Evolutionary conservation across 148 eudicot species (phyloP).

Genomic region (Spergularia bocconei): DNA sequence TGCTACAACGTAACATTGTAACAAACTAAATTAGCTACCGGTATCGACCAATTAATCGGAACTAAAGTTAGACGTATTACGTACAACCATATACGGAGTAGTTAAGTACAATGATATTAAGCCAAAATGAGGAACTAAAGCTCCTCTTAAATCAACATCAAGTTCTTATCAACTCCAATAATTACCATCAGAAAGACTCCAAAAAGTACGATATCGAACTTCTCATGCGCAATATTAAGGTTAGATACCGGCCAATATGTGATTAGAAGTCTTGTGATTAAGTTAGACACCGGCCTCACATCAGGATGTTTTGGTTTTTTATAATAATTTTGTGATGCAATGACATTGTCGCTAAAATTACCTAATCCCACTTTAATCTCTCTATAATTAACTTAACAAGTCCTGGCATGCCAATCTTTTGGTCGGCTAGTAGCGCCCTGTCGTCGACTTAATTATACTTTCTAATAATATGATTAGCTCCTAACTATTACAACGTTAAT

Average conservation of each 20-base stretch:
- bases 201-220: neutral
- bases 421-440: constrained; percentile 21
- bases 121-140: too few species aligned
- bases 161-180: constrained; percentile 1
- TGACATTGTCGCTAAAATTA: constrained; percentile 23
- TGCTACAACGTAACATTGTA: too few species aligned
- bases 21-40: too few species aligned
- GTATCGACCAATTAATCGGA: too few species aligned
- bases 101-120: too few species aligned
- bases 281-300: constrained; percentile 50
- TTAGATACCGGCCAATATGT: constrained; percentile 26
- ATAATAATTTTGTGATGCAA: constrained; percentile 8
- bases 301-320: constrained; percentile 22
- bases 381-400: constrained; percentile 6
- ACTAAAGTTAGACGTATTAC: too few species aligned
- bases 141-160: too few species aligned
- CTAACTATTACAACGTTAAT: constrained; percentile 1
- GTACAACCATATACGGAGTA: too few species aligned
- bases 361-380: constrained; percentile 26
- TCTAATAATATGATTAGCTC: constrained; percentile 11
- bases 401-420: constrained; percentile 26
- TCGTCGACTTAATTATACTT: constrained; percentile 10
- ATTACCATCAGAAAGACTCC: constrained; percentile 1
- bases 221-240: constrained; percentile 14
- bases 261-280: constrained; percentile 18